Evolutionary conservation across 495 filamentous ascomycete genomes (phyloP), one percentile per base, ranked within the genome.

Genomic region (Xylaria acuta): DNA sequence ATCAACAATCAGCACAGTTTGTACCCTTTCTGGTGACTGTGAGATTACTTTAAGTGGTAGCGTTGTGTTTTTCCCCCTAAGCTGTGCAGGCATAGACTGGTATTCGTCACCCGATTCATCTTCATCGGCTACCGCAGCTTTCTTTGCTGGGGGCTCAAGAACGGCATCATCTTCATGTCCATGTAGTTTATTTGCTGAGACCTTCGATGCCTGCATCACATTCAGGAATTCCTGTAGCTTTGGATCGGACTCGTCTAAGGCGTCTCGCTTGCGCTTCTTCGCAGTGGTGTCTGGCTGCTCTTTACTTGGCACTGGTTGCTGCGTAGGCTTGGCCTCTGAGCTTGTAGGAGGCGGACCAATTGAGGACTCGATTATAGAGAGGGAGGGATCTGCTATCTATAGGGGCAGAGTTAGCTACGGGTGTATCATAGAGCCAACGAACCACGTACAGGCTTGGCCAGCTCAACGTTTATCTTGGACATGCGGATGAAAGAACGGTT

Each of bases 401-500:
- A 53, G 67, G 51, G 14, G 49, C 18, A 60, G 67, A 71, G 49
- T 64, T 53, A 63, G 58, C 64, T n/a, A n/a, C 16, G 8, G 47
- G 43, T n/a, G n/a, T n/a, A 34, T 25, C 47, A 47, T 38, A 45
- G 30, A 73, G 54, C 41, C 60, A 27, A 41, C 25, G 54, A 54
- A n/a, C 34, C 45, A 80, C 90, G 77, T 87, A 96, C 93, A 73
- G 96, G 91, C 75, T 90, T 90, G 74, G 96, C 97, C 79, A 97
- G 84, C 85, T 98, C 97, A 75, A 98, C 96, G 34, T 81, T 84
- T 74, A 99, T 93, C 88, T 90, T 96, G n/a, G 94, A 97, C 94
- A 97, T 97, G 72, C 94, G 93, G 73, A 99, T 92, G 81, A 94
- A 99, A 72, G 94, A 89, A 77, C 89, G 92, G 84, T 99, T 94